Evolutionary conservation across 176 grass and related monocot genomes (phyloP).

Genomic region (Echinochloa phyllopogon): DNA sequence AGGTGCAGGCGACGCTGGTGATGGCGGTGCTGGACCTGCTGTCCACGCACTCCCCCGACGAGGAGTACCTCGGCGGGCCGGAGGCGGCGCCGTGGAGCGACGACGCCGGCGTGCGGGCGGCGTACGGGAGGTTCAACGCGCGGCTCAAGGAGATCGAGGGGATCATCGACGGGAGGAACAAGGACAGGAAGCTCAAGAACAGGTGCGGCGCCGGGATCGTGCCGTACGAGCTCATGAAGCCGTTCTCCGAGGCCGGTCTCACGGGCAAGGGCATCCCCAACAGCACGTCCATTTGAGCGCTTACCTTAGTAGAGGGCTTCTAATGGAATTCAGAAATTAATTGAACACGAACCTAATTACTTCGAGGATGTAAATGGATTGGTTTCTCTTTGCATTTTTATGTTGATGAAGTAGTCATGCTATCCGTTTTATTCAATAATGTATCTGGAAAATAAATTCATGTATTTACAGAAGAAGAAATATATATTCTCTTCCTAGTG

Average conservation of each 20-base stretch:
- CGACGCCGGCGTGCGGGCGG: slow-evolving; percentile 46
- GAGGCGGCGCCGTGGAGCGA: slow-evolving; percentile 53
- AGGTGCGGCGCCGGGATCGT: slow-evolving; percentile 68
- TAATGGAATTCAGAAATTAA: not conserved
- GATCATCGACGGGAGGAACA: slow-evolving; percentile 63
- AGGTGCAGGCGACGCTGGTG: slow-evolving; percentile 73
- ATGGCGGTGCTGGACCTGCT: slow-evolving; percentile 72
- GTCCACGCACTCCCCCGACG: slow-evolving; percentile 74
- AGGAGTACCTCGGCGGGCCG: slow-evolving; percentile 78
- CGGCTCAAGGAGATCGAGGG: slow-evolving; percentile 64
- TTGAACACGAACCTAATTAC: not conserved
- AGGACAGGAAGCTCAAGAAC: slow-evolving; percentile 60
- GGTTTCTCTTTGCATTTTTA: not conserved
- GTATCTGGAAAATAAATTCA: too few relatives aligned
- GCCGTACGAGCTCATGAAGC: slow-evolving; percentile 81
- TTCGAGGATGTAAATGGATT: not conserved
- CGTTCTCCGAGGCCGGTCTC: slow-evolving; percentile 53
- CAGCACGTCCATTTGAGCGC: slow-evolving; percentile 66
- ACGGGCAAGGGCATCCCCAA: slow-evolving; percentile 81
- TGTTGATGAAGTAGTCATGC: not conserved
- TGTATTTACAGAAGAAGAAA: too few relatives aligned
- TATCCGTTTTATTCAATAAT: not conserved
- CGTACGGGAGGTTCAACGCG: slow-evolving; percentile 47
- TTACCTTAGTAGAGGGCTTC: not conserved
- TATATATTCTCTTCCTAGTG: too few relatives aligned